These are phyloP conservation scores for Mangifera indica DNA, from an alignment of 345 rosid genomes.

Conservation along the genomic window DNA sequence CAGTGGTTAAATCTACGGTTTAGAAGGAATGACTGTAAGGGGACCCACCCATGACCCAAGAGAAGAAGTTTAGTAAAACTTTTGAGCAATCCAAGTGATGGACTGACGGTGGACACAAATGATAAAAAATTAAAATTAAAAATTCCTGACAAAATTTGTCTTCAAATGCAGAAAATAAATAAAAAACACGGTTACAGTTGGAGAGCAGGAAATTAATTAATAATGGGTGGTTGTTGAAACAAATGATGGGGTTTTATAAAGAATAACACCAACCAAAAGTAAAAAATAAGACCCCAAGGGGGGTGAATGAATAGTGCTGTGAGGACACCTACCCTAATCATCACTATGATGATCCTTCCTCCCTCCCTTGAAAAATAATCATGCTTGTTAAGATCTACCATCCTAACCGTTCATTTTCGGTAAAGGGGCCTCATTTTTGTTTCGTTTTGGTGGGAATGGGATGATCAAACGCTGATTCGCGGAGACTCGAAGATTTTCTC, in stretches of 20 bases:
- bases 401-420: background rate
- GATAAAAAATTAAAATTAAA: too few species aligned
- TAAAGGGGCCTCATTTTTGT: constrained; percentile 9
- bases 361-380: constrained; percentile 13
- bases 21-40: background rate
- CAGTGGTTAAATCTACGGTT: background rate
- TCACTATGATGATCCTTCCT: constrained; percentile 31
- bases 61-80: too few species aligned
- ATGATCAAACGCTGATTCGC: constrained; percentile 10
- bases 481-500: constrained; percentile 19
- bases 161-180: constrained; percentile 21
- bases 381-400: constrained; percentile 11
- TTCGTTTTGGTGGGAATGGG: constrained; percentile 6
- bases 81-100: background rate
- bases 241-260: constrained; percentile 39
- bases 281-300: background rate
- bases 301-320: constrained; percentile 18
- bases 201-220: constrained; percentile 31
- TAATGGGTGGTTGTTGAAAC: constrained; percentile 41
- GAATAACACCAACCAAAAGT: too few species aligned
- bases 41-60: background rate
- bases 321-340: constrained; percentile 50
- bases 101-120: background rate
- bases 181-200: constrained; percentile 35
- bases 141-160: constrained; percentile 14